These are phyloP conservation scores for Hymenoscyphus albidus DNA, from an alignment of 2,329 filamentous ascomycete genomes.

Conservation along the genomic window DNA sequence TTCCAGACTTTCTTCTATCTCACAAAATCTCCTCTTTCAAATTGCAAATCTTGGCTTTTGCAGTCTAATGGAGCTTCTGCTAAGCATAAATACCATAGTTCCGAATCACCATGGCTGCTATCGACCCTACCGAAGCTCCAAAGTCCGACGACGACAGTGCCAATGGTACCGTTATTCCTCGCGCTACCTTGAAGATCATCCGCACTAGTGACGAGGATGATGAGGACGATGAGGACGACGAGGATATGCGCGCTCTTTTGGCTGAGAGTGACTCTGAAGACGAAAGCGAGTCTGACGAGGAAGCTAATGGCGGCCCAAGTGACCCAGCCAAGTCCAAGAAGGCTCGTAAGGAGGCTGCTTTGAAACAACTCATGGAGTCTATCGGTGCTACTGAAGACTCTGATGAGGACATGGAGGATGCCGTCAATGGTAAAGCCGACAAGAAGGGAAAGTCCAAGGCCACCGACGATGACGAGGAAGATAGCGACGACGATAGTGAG, in stretches of 20 bases:
- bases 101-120: constrained; percentile 96
- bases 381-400: constrained; percentile 48
- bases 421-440: constrained; percentile 59
- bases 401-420: constrained; percentile 72
- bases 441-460: constrained; percentile 71
- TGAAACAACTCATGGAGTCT: constrained; percentile 72
- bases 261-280: constrained; percentile 46
- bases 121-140: constrained; percentile 79
- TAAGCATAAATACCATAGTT: constrained; percentile 54
- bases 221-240: constrained; percentile 49
- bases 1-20: background rate
- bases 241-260: constrained; percentile 56
- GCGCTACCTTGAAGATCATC: constrained; percentile 88
- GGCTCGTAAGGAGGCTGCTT: constrained; percentile 71
- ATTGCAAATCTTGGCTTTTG: background rate
- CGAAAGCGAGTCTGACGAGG: constrained; percentile 60
- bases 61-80: constrained; percentile 6
- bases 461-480: constrained; percentile 49
- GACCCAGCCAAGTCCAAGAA: constrained; percentile 88
- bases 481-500: constrained; percentile 49
- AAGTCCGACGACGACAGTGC: constrained; percentile 54
- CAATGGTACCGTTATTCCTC: constrained; percentile 59
- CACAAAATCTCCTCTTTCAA: too few species aligned
- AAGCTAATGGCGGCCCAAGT: constrained; percentile 84
- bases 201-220: constrained; percentile 64